These are phyloP conservation scores for Russula lepida DNA, from an alignment of 768 basidiomycete species.

Conservation along the genomic window DNA sequence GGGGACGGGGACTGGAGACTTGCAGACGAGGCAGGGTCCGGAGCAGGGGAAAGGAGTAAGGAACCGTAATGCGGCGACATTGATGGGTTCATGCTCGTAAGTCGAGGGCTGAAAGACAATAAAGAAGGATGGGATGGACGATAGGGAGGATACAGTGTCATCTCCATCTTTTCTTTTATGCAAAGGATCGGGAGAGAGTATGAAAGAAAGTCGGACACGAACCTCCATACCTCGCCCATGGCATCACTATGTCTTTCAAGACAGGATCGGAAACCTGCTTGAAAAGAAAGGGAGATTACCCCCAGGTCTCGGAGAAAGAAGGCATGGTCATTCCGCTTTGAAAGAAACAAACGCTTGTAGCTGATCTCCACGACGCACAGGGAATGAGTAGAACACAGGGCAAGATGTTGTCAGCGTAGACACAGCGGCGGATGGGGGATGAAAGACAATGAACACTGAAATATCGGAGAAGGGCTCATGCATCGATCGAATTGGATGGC, in stretches of 20 bases:
- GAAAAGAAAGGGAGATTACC: not conserved
- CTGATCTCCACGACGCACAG: not conserved
- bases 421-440: not conserved
- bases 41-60: not conserved
- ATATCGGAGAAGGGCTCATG: not conserved
- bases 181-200: not conserved
- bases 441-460: not conserved
- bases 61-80: not conserved
- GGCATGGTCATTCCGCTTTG: not conserved
- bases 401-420: not conserved
- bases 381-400: not conserved
- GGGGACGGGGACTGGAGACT: not conserved
- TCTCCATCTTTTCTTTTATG: constrained; percentile 4
- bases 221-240: not conserved
- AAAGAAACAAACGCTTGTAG: not conserved
- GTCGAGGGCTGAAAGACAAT: not conserved
- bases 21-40: not conserved
- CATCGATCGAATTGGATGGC: not conserved
- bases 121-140: not conserved
- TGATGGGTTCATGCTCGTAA: not conserved
- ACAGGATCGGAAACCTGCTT: not conserved
- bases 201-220: constrained; percentile 13
- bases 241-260: not conserved
- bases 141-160: not conserved
- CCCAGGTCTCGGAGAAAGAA: not conserved